These are phyloP conservation scores for Ganoderma lucidum DNA, from an alignment of 1,284 basidiomycete species.

Conservation along the genomic window DNA sequence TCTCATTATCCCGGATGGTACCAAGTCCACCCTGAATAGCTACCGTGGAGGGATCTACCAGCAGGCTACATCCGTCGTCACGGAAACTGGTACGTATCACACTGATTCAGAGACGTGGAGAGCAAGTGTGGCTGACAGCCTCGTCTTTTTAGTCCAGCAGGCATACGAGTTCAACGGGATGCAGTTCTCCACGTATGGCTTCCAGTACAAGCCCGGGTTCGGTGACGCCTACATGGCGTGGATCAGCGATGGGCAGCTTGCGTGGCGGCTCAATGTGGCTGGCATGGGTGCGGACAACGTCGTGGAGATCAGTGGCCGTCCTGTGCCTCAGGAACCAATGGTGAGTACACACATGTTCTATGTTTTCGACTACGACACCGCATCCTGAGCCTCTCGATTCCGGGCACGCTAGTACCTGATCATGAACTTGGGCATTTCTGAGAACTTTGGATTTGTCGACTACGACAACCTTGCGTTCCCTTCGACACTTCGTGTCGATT, in stretches of 20 bases:
- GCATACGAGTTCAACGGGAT: slow-evolving; percentile 39
- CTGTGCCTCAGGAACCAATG: slow-evolving; percentile 44
- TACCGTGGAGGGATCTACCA: slow-evolving; percentile 63
- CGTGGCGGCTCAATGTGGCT: slow-evolving; percentile 78
- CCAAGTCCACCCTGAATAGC: slow-evolving; percentile 53
- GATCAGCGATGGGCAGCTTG: slow-evolving; percentile 68
- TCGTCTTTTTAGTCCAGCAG: slow-evolving; percentile 33
- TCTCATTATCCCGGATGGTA: slow-evolving; percentile 52
- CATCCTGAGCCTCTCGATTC: neutral
- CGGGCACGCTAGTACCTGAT: slow-evolving; percentile 67
- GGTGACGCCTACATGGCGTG: slow-evolving; percentile 75
- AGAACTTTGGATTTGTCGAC: slow-evolving; percentile 78
- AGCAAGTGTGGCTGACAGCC: neutral
- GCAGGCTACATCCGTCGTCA: slow-evolving; percentile 49
- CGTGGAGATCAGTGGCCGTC: slow-evolving; percentile 40
- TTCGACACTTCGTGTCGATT: slow-evolving; percentile 77
- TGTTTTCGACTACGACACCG: neutral
- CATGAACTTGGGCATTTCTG: slow-evolving; percentile 83
- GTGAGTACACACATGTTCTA: slow-evolving; percentile 23
- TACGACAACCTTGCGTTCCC: slow-evolving; percentile 73
- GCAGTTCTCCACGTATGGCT: slow-evolving; percentile 38
- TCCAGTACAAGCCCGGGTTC: slow-evolving; percentile 43
- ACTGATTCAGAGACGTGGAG: too few relatives aligned
- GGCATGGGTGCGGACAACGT: slow-evolving; percentile 69
- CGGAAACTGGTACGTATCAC: slow-evolving; percentile 29